phyloP scores from a whole-genome alignment of 176 grass and related monocot genomes.

The Luzula sylvatica region DNA sequence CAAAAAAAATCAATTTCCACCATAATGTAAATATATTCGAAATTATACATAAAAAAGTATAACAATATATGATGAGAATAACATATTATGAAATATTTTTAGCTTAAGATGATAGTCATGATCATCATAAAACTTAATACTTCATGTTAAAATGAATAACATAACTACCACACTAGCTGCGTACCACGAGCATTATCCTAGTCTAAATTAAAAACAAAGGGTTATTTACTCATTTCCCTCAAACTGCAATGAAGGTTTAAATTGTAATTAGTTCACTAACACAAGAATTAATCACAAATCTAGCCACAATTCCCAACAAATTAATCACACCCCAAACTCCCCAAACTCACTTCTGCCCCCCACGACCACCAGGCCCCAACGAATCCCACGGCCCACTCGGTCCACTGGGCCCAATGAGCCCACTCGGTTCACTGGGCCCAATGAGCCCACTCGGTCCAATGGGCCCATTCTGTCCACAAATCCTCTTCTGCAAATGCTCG shows the following conservation, averaged over 20 bases:
- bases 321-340: neutral
- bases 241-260: slow-evolving; percentile 6
- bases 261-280: slow-evolving; percentile 11
- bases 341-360: slow-evolving; percentile 17
- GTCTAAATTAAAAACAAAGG: slow-evolving; percentile 15
- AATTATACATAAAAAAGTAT: no score
- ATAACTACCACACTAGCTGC: no score
- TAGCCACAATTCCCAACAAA: neutral
- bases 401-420: slow-evolving; percentile 24
- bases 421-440: slow-evolving; percentile 17
- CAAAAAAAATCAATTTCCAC: no score
- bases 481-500: slow-evolving; percentile 34
- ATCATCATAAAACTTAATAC: no score
- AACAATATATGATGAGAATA: no score
- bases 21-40: no score
- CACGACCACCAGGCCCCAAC: neutral
- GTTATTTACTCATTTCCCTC: neutral
- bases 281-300: slow-evolving; percentile 4
- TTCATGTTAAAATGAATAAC: no score
- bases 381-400: slow-evolving; percentile 10
- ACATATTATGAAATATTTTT: no score
- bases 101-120: no score
- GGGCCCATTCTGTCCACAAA: neutral
- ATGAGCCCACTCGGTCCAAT: neutral
- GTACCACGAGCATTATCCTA: no score